Evolutionary conservation across 768 basidiomycete genomes (phyloP), one percentile per base, ranked within the genome.

Genomic region (Calocybe indica): DNA sequence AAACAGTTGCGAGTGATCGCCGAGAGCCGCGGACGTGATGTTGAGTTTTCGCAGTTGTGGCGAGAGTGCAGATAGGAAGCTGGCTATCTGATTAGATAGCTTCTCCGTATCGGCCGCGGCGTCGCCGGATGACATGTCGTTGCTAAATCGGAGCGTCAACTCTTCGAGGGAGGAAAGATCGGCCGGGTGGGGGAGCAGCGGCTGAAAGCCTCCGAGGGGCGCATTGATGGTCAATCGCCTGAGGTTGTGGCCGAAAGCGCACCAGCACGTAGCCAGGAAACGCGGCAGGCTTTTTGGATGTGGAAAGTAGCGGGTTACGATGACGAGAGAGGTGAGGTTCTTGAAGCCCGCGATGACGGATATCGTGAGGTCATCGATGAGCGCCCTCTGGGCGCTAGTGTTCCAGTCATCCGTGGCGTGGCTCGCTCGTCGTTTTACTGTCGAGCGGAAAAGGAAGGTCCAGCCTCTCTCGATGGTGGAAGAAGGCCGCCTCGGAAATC

Each of bases 1-100:
- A 37, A 54, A 54, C 29, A 52, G 43, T 11, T 11, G 29, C 2
- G 51, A 52, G 44, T 52, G 51, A 41, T 52, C 51, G 3, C 51
- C 51, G 5, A 52, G 39, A 1, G 52, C 49, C 5, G 47, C 48
- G 15, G 53, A 50, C 39, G 47, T 41, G 36, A 54, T 29, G 40
- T 45, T 48, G 12, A 54, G 14, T n/a, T 35, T 45, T n/a, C 40
- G 34, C 10, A 54, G 44, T n/a, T 28, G 37, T 0, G 46, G 43
- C 4, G 46, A 11, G 28, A 49, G 12, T 7, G 38, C n/a, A 11
- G 15, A 22, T 7, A 51, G 38, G 37, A 54, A 54, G 8, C 49
- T 46, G 1, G 50, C 6, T 9, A 54, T 38, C 6, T 34, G 15
- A 9, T 41, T 36, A 10, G 28, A 37, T 4, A 52, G 47, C 3